These are phyloP conservation scores for Podila epicladia DNA, from an alignment of 192 early-diverging fungal species.

Conservation along the genomic window DNA sequence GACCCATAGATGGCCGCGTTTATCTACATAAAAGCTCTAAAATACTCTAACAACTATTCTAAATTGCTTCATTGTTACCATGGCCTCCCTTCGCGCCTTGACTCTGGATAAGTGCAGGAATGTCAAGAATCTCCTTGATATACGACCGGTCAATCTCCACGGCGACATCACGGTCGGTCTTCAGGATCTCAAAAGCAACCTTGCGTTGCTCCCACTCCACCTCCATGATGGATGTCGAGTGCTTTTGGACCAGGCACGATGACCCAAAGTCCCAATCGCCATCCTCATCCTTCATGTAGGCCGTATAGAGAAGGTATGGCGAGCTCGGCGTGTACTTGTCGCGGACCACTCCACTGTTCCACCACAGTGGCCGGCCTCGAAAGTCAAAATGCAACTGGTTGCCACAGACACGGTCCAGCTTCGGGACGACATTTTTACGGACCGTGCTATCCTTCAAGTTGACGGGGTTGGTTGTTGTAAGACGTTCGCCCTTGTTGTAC, in stretches of 20 bases:
- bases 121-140: conserved; percentile 22
- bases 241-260: conserved; percentile 52
- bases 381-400: conserved; percentile 55
- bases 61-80: conserved; percentile 34
- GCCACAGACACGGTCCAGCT: conserved; percentile 53
- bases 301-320: conserved; percentile 38
- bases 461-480: conserved; percentile 25
- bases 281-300: conserved; percentile 50
- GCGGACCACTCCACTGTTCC: conserved; percentile 58
- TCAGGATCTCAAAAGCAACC: conserved; percentile 28
- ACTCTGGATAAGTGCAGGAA: conserved; percentile 15
- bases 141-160: conserved; percentile 11
- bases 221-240: conserved; percentile 33
- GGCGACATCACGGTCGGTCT: conserved; percentile 17
- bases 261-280: conserved; percentile 57
- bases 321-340: conserved; percentile 46
- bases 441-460: background rate
- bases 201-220: conserved; percentile 44
- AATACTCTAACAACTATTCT: background rate
- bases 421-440: conserved; percentile 4
- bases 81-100: conserved; percentile 38
- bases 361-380: conserved; percentile 56
- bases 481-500: conserved; percentile 23
- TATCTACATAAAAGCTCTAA: no score
- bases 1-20: no score